phyloP scores from a whole-genome alignment of 73 alveolate species.

The Effrenium voratum region DNA sequence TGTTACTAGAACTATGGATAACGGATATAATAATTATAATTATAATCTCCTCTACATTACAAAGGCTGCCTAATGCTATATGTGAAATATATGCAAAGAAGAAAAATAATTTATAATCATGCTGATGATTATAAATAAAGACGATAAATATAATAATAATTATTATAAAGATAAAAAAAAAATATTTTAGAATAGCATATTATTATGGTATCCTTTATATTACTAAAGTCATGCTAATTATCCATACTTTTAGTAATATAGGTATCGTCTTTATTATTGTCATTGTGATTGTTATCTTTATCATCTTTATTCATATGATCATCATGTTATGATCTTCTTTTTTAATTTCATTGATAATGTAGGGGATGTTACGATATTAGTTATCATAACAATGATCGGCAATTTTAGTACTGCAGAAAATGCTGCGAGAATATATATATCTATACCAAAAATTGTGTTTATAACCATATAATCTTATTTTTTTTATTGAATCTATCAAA shows the following conservation, averaged over 20 bases:
- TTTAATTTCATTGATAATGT: neutral
- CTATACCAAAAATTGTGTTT: too few relatives aligned
- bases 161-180: neutral
- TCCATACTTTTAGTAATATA: neutral
- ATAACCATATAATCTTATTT: too few relatives aligned
- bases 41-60: neutral
- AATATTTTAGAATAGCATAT: neutral
- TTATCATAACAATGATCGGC: too few relatives aligned
- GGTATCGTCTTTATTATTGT: neutral
- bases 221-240: neutral
- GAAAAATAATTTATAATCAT: neutral
- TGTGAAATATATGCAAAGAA: neutral
- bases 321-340: neutral
- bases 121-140: neutral
- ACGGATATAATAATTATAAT: neutral
- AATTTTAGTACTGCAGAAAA: too few relatives aligned
- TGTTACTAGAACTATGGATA: neutral
- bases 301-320: neutral
- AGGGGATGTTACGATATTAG: too few relatives aligned
- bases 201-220: neutral
- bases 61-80: neutral
- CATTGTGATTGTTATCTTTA: neutral
- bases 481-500: too few relatives aligned
- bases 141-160: neutral
- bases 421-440: too few relatives aligned